Evolutionary conservation across 805 yeast genomes (phyloP), one percentile per base, ranked within the genome.

Genomic region (Saccharomycopsis capsularis): DNA sequence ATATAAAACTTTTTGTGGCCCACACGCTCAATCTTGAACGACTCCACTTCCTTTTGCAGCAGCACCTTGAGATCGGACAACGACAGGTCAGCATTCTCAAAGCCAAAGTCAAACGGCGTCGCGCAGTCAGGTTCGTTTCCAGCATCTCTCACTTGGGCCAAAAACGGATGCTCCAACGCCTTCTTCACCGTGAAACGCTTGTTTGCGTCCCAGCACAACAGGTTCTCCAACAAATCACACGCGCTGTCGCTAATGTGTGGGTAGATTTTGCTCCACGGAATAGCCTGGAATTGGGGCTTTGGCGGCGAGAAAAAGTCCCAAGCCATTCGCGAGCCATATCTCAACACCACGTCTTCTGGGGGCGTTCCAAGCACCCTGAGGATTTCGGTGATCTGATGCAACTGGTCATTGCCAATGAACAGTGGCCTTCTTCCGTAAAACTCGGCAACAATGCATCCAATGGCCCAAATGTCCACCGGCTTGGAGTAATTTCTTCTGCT

Each of bases 381-480:
- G 18, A 90, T 85, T 59, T 79, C 83, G 39, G 69, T 72, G 6
- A 87, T 63, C 63, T 90, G 98, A 54, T 82, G 83, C 52, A 76
- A 57, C 50, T 82, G 81, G 62, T 80, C 81, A 50, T 75, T 76
- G 0, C 96, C 97, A 44, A 79, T 76, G 61, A 90, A 89, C 15
- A 88, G 62, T 1, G 96, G 95, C 58, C 73, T 74, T 52, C 96
- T 69, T 0, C 88, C 86, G 55, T 84, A 85, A 43, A 90, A 68
- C 63, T 90, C 98, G 2, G 82, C 95, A 52, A 89, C 65, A 7
- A 90, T 88, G 60, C 97, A 90, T 1, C 97, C 98, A 7, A 82
- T 78, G 0, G 96, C 89, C 98, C 98, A 90, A 70, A 90, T 71
- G 63, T 90, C 98, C 42, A 90, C 83, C 2, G 78, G 71, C 50